A percentile compares a stretch with the other conserved stretches of the same genome.
Conservation (phyloP, 768 basidiomycete species). For the Thelephora ganbajun region DNA sequence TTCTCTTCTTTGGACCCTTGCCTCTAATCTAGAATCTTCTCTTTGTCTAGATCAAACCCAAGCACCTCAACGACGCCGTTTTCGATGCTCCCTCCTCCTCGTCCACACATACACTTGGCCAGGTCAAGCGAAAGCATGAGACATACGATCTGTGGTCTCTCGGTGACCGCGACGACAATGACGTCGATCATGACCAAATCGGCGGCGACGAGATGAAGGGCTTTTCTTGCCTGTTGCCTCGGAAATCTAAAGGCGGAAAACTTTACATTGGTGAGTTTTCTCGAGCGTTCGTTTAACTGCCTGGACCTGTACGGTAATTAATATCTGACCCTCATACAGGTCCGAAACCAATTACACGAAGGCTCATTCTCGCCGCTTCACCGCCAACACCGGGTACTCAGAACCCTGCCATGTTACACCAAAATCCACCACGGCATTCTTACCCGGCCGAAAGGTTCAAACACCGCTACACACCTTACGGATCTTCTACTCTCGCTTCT, state of each 20-base stretch:
- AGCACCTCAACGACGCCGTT: constrained; percentile 39
- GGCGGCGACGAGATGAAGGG: constrained; percentile 52
- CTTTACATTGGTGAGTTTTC: constrained; percentile 37
- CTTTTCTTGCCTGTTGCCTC: constrained; percentile 50
- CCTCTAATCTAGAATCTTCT: background rate
- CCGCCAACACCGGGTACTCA: constrained; percentile 17
- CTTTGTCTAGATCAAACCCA: constrained; percentile 42
- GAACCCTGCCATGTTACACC: constrained; percentile 15
- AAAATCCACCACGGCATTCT: constrained; percentile 40
- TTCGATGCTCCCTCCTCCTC: constrained; percentile 28
- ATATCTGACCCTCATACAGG: constrained; percentile 22
- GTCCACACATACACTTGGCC: constrained; percentile 30
- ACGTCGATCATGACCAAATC: constrained; percentile 13
- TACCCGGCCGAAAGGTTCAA: constrained; percentile 50
- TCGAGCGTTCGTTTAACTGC: background rate
- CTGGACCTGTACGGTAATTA: background rate
- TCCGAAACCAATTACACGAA: constrained; percentile 42
- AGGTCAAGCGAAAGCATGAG: constrained; percentile 36
- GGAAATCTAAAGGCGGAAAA: constrained; percentile 43
- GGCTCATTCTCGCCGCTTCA: constrained; percentile 43
- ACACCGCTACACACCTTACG: constrained; percentile 51
- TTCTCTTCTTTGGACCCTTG: background rate
- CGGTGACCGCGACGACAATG: constrained; percentile 25
- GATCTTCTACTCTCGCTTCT: constrained; percentile 24
- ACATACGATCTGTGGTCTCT: constrained; percentile 57